A percentile compares a stretch with the other conserved stretches of the same genome.
phyloP scores from a whole-genome alignment of 495 filamentous ascomycete genomes.

The Diplogelasinospora grovesii region DNA sequence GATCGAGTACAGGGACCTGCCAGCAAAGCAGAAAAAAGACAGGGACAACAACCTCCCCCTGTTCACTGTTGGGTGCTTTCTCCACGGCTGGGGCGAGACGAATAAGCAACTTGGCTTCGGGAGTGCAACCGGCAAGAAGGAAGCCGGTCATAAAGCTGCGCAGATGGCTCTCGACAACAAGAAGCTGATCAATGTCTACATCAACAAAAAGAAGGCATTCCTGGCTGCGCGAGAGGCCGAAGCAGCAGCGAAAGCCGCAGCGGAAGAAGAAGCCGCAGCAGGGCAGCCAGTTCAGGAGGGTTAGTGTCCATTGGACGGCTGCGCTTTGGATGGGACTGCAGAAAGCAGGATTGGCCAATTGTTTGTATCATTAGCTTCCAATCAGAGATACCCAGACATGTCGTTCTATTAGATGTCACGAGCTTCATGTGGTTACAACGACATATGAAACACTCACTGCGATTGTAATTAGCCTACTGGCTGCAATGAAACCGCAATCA shows the following conservation, averaged over 20 bases:
- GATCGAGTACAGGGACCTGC: conserved; percentile 59
- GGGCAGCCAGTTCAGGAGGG: too few species aligned
- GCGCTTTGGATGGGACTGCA: too few species aligned
- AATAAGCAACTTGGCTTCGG: conserved; percentile 60
- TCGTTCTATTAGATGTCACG: too few species aligned
- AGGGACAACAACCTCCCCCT: conserved; percentile 52
- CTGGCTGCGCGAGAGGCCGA: conserved; percentile 15
- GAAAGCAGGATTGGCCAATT: too few species aligned
- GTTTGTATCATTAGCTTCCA: too few species aligned
- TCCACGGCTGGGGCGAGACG: conserved; percentile 67
- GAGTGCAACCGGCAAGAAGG: conserved; percentile 60
- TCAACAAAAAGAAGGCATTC: conserved; percentile 42
- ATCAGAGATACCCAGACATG: too few species aligned
- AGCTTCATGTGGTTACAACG: too few species aligned
- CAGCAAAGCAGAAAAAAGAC: conserved; percentile 45
- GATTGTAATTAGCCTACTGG: too few species aligned
- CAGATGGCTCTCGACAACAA: conserved; percentile 54
- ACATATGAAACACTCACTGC: too few species aligned
- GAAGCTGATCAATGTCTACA: conserved; percentile 49
- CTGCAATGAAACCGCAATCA: too few species aligned
- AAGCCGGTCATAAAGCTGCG: conserved; percentile 69
- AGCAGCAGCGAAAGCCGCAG: conserved; percentile 6
- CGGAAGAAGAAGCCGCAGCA: too few species aligned
- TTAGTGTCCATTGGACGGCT: too few species aligned
- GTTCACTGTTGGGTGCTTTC: conserved; percentile 61